phyloP scores from a whole-genome alignment of 2,329 filamentous ascomycete species.

The Sphaerulina vaccinii region DNA sequence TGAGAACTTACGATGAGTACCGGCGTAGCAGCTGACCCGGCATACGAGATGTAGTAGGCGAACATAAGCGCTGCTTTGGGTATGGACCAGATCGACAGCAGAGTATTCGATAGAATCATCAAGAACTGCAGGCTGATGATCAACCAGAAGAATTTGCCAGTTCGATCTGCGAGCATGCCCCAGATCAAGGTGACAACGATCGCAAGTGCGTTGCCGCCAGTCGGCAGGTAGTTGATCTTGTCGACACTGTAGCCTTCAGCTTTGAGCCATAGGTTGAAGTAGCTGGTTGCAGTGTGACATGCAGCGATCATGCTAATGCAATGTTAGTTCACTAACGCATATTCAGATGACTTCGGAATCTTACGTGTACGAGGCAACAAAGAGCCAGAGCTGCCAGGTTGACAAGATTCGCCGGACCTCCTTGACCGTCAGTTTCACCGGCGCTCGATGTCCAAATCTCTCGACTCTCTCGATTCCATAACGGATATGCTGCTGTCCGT shows the following conservation, averaged over 20 bases:
- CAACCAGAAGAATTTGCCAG: conserved; percentile 14
- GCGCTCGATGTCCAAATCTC: conserved; percentile 17
- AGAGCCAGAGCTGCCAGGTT: conserved; percentile 22
- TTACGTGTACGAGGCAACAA: conserved; percentile 16
- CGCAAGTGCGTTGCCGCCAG: conserved; percentile 15
- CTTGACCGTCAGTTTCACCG: conserved; percentile 15
- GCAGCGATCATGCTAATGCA: conserved; percentile 16
- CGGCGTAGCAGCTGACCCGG: conserved; percentile 7
- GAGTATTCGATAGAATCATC: conserved; percentile 17
- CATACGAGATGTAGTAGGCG: conserved; percentile 13
- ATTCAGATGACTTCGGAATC: not conserved
- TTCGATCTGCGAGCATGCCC: conserved; percentile 18
- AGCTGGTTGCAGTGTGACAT: conserved; percentile 17
- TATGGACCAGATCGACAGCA: conserved; percentile 16
- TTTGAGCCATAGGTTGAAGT: conserved; percentile 23
- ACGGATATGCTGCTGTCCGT: conserved; percentile 10
- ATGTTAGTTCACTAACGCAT: no score
- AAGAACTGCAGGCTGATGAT: conserved; percentile 12
- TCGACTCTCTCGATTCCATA: conserved; percentile 20
- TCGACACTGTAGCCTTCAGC: conserved; percentile 19
- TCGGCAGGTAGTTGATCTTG: conserved; percentile 20
- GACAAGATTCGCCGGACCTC: conserved; percentile 15
- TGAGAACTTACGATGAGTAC: conserved; percentile 7
- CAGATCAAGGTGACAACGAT: conserved; percentile 17
- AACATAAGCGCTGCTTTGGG: conserved; percentile 11